Base-by-base conservation (phyloP, 345 rosid genomes). In the Lepidium didymum region DNA sequence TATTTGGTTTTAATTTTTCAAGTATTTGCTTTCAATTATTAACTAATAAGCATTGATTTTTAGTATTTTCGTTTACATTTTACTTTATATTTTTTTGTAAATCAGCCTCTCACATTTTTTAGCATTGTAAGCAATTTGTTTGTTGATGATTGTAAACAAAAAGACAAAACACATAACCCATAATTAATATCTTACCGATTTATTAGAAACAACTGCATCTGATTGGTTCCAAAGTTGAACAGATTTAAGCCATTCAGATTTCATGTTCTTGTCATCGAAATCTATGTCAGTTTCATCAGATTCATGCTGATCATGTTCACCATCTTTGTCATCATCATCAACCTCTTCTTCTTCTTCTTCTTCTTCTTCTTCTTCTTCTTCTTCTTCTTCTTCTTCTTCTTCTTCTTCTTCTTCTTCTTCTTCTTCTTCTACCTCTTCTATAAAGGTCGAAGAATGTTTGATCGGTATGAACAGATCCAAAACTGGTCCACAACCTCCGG, bases 241-340 rank as follows among this genome's bases (percentile, higher is more conserved):
- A 81, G 97, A 90, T 81, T 87, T 87, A 70, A 94, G 99, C 99
- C 98, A 93, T 25, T 93, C 97, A 8, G 97, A 87, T 78, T 93
- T 90, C 81, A 73, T 84, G 67, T 70, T 89, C 47, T 69, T 61
- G 21, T 74, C 73, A 13, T 19, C 31, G 3, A 45, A 68, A 43
- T 62, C 77, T 5, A 73, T 68, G 42, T 64, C 18, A 8, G 35
- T 56, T 27, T 43, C 64, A 60, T 68, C 37, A 61, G 88, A 85
- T 68, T 80, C 82, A 2, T 77, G 75, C 14, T 86, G 89, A 25
- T 59, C 47, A 23, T 52, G 49, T 10, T 66, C 51, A n/a, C 61
- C 16, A 10, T 85, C 87, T 14, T 51, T 60, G 41, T 43, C 56
- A 43, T 54, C 62, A 10, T 68, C 76, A 41, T 73, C 77, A 73